Evolutionary conservation across 176 grass and related monocot genomes (phyloP).

Genomic region (Juncus effusus): DNA sequence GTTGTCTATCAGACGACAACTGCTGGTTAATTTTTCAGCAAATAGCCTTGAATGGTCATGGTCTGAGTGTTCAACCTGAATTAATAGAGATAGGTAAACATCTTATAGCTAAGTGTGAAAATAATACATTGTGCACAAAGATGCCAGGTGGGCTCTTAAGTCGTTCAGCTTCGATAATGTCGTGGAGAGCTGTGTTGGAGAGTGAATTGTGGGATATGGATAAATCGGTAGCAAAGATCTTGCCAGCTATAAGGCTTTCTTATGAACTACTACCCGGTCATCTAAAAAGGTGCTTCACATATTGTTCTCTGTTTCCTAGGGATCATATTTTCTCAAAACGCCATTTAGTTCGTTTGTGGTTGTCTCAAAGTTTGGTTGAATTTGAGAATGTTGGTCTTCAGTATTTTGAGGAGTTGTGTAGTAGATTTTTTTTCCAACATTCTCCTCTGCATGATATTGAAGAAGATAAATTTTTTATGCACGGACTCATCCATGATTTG

Average conservation of each 20-base stretch:
- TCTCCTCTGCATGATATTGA: neutral
- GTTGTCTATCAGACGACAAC: slow-evolving; percentile 14
- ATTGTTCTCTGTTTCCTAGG: slow-evolving; percentile 36
- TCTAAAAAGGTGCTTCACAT: slow-evolving; percentile 30
- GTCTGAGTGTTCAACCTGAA: neutral
- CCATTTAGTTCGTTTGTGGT: slow-evolving; percentile 23
- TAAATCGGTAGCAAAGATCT: neutral
- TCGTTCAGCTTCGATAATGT: neutral
- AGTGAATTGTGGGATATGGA: neutral
- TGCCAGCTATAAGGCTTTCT: neutral
- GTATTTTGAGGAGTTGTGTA: slow-evolving; percentile 31
- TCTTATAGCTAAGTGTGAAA: neutral
- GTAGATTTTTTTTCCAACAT: slow-evolving; percentile 36
- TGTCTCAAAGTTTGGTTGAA: slow-evolving; percentile 31
- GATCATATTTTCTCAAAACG: slow-evolving; percentile 18
- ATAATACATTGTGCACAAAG: slow-evolving; percentile 23
- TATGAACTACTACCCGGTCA: slow-evolving; percentile 6
- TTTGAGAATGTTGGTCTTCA: slow-evolving; percentile 15
- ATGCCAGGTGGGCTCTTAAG: slow-evolving; percentile 13
- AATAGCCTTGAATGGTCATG: neutral
- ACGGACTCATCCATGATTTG: slow-evolving; percentile 24
- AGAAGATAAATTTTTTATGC: slow-evolving; percentile 31
- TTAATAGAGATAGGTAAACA: neutral
- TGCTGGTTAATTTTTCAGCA: slow-evolving; percentile 3
- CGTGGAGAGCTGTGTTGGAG: neutral